Base-by-base conservation (phyloP, 768 basidiomycete genomes). In the Suillus fuscotomentosus region DNA sequence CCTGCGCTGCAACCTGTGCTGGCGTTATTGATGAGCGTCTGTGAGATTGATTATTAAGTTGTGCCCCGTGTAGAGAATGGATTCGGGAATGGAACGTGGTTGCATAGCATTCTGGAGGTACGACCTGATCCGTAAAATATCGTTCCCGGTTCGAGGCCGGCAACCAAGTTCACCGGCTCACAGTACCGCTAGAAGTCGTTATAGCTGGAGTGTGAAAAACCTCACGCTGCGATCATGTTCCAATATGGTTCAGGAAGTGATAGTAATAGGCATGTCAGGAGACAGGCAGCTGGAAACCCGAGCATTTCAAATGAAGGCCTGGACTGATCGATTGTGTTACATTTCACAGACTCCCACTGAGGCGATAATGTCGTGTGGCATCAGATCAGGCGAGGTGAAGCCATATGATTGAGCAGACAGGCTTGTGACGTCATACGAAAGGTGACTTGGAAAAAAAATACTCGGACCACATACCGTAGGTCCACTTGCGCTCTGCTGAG, bases 1-100 rank as follows among this genome's bases (percentile, higher is more conserved):
- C 53, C 53, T 54, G 53, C 53, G 51, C 20, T 42, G 42, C 31
- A 59, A 43, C 57, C 57, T 59, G 57, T 59, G 57, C 57, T 59
- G 17, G 57, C 53, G 53, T 54, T 27, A 20, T 31, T 59, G 57
- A 59, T 42, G 57, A 41, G 57, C 57, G 57, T 24, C 57, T 59
- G 36, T 31, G 41, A 11, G 41, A 20, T 31, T 42, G 57, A 59
- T 59, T 42, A 59, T 42, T 20, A 42, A 39, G 42, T 27, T 20
- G 15, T 17, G n/a, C 57, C 41, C 41, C 57, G 27, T 59, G 57
- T 59, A 31, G 17, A 22, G 6, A 27, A 42, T 24, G 57, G 3
- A 59, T 42, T 11, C 57, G 27, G 41, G 41, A 59, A 31, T 24
- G 41, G 20, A 59, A 59, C 57, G 57, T 59, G 57, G 41, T 27